Evolutionary conservation across 495 filamentous ascomycete genomes (phyloP), one percentile per base, ranked within the genome.

Genomic region (Wilcoxina mikolae): DNA sequence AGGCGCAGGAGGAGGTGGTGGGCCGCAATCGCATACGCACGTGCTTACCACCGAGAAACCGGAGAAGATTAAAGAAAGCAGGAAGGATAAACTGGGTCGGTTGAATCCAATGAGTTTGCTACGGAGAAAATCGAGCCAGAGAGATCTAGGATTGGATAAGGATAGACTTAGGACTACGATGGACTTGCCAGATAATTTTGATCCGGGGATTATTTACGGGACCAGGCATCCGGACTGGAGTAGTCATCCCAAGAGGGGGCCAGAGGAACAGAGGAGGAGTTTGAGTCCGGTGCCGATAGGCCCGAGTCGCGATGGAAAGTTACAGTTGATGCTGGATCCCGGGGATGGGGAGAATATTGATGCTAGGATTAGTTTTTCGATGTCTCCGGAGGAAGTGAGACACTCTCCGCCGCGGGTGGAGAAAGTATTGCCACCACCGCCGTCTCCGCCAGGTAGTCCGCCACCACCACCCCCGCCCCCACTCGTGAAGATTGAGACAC

Each of bases 101-200:
- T 68, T 80, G 29, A 87, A 85, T 60, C 83, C 83, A 11, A 84
- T 85, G 77, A 75, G 79, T 7, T 70, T 87, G 43, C 76, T 79
- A 57, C 73, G 79, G 24, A 71, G 83, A 42, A 72, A 80, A 48
- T 76, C 78, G 9, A 73, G 72, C 1, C 77, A 79, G 49, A 33
- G 53, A 3, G 24, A 51, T 9, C 18, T 48, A 9, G 23, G 42
- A n/a, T 35, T 53, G n/a, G 59, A 62, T 56, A 72, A 33, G 59
- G 64, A 41, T 57, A 18, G 71, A 74, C 5, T 58, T 48, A 44
- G 57, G 44, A 33, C 63, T 47, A 29, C 67, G 50, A 53, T 64
- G 46, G 68, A 74, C 33, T 74, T 84, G 25, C 78, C 81, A 1
- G 81, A 81, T 53, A 75, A 84, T 61, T 87, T 81, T 58, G 82